Evolutionary conservation across 768 basidiomycete genomes (phyloP).

Genomic region (Hemileccinum rubropunctum): DNA sequence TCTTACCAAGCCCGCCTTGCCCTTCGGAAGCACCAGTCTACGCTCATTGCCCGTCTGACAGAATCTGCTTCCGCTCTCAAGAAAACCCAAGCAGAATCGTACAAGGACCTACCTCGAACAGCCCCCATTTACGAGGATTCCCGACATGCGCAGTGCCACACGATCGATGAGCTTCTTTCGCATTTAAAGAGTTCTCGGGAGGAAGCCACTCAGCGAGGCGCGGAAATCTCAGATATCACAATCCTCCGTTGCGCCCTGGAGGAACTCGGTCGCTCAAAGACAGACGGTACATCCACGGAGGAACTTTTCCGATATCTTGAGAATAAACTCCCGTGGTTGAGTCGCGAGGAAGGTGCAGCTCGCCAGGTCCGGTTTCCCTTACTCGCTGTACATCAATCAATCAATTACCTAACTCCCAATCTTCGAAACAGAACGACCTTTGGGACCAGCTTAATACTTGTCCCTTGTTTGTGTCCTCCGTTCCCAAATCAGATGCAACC

Average conservation of each 20-base stretch:
- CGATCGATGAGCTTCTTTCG: slow-evolving; percentile 40
- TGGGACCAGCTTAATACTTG: slow-evolving; percentile 57
- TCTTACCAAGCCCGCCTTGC: slow-evolving; percentile 61
- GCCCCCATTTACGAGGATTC: slow-evolving; percentile 48
- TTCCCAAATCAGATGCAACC: slow-evolving; percentile 10
- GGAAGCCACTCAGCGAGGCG: slow-evolving; percentile 11
- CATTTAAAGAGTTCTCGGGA: slow-evolving; percentile 7
- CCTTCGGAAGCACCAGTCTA: slow-evolving; percentile 57
- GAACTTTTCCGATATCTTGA: slow-evolving; percentile 61
- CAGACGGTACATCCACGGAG: slow-evolving; percentile 48
- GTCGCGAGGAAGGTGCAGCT: slow-evolving; percentile 45
- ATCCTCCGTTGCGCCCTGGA: slow-evolving; percentile 62
- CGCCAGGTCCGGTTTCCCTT: slow-evolving; percentile 47
- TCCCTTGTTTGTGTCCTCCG: slow-evolving; percentile 47
- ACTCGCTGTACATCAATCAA: neutral
- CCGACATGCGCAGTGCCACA: slow-evolving; percentile 43
- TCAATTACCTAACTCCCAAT: slow-evolving; percentile 1
- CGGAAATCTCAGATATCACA: slow-evolving; percentile 47
- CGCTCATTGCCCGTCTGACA: slow-evolving; percentile 52
- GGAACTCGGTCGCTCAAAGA: slow-evolving; percentile 41
- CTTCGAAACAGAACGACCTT: slow-evolving; percentile 39
- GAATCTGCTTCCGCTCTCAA: slow-evolving; percentile 55
- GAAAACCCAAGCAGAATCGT: slow-evolving; percentile 51
- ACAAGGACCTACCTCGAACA: slow-evolving; percentile 55
- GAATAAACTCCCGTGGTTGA: slow-evolving; percentile 56